Percentiles rank a stretch among this genome's conserved stretches.
phyloP scores from a whole-genome alignment of 331 rosid genomes.

The Saraca asoca region DNA sequence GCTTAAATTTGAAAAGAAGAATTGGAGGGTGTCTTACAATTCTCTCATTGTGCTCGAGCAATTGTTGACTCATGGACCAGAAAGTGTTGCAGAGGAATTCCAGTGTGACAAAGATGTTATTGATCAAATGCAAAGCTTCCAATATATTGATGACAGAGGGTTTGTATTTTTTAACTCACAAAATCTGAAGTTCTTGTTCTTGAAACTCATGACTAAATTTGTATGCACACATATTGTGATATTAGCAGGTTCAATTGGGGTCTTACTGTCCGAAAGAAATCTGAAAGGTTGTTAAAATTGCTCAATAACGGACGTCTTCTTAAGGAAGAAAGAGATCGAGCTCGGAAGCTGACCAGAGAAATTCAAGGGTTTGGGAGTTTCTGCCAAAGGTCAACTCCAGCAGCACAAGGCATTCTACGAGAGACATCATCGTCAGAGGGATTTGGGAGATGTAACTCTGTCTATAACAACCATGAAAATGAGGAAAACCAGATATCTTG shows the following conservation, averaged over 20 bases:
- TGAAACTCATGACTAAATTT: neutral
- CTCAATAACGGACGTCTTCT: slow-evolving; percentile 63
- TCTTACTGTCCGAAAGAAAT: slow-evolving; percentile 72
- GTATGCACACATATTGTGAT: neutral
- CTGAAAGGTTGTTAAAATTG: slow-evolving; percentile 64
- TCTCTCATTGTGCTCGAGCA: slow-evolving; percentile 74
- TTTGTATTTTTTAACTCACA: slow-evolving; percentile 21
- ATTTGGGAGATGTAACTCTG: slow-evolving; percentile 52
- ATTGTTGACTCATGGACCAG: slow-evolving; percentile 92
- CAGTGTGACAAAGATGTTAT: slow-evolving; percentile 66
- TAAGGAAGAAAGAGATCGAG: slow-evolving; percentile 67
- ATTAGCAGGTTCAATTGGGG: slow-evolving; percentile 91
- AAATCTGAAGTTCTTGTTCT: neutral
- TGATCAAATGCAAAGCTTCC: slow-evolving; percentile 62
- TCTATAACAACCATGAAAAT: slow-evolving; percentile 45
- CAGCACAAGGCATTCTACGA: slow-evolving; percentile 44
- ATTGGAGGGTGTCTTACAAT: slow-evolving; percentile 84
- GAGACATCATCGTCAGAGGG: slow-evolving; percentile 50
- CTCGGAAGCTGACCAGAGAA: slow-evolving; percentile 62
- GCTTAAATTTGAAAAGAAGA: slow-evolving; percentile 69
- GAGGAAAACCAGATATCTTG: slow-evolving; percentile 41
- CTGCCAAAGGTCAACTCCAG: slow-evolving; percentile 46
- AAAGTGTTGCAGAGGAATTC: slow-evolving; percentile 79
- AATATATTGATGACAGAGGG: slow-evolving; percentile 73
- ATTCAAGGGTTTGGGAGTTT: slow-evolving; percentile 91